Evolutionary conservation across 2,329 filamentous ascomycete genomes (phyloP), one percentile per base, ranked within the genome.

Genomic region (Cladophialophora bantiana): DNA sequence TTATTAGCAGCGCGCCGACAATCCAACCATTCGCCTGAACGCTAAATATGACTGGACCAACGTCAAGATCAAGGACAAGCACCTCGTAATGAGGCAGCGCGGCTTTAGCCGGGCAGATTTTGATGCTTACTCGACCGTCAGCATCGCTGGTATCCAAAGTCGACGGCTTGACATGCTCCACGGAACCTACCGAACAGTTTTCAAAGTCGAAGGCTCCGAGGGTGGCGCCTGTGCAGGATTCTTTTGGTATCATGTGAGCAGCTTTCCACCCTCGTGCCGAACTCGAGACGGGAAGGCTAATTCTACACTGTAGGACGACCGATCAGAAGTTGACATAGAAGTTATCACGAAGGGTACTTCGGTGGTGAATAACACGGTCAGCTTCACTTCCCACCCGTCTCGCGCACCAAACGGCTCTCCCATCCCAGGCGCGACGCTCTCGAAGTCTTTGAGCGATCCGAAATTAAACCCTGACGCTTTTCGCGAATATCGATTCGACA

Each of bases 171-270:
- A 75, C 61, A 71, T 75, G 40, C 57, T 72, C 7, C 68, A 75
- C 60, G 74, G 74, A 34, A 75, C 73, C 36, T 76, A 74, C 48
- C 67, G 73, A 50, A 64, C 71, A 10, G 69, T 73, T 45, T 68
- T 74, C 55, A 74, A 73, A 56, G 50, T 75, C 53, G 66, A 73
- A 63, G 72, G 73, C 40, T 72, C 71, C 31, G 63, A 64, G 3
- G 74, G 74, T 12, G 74, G 74, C 20, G 73, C 73, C 26, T 73
- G 73, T 64, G 73, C 69, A 10, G 71, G 70, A 38, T 75, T 76
- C 53, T 76, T 76, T 60, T 76, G 74, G 74, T 76, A 75, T 70
- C 71, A 70, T 68, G 74, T 75, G 56, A 45, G 73, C 36, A n/a
- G n/a, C 26, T 7, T 35, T 18, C 10, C 20, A 12, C 18, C 36